Conservation (phyloP, 164 flowering plant genomes). For the Akebia trifoliata region DNA sequence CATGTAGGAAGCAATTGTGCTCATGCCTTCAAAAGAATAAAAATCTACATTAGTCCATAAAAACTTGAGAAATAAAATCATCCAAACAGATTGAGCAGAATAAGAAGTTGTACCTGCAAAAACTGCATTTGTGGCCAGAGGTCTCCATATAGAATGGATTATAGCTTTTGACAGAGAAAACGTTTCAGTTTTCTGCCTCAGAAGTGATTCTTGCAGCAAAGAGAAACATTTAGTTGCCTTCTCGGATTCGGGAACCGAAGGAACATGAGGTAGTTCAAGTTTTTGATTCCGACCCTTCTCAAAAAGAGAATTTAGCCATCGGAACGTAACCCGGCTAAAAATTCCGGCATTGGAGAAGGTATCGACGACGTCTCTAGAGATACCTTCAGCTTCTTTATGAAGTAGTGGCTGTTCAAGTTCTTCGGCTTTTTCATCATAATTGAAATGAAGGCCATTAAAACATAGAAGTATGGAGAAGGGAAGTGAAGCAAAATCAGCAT, state of each 20-base stretch:
- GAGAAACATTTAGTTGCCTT: constrained; percentile 45
- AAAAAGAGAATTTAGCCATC: constrained; percentile 74
- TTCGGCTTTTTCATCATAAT: constrained; percentile 4
- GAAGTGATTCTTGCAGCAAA: constrained; percentile 42
- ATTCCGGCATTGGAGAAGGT: constrained; percentile 44
- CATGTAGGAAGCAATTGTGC: constrained; percentile 68
- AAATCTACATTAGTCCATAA: neutral
- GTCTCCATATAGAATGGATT: constrained; percentile 36
- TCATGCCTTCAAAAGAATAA: constrained; percentile 58
- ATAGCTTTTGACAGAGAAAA: constrained; percentile 50
- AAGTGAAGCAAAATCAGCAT: constrained; percentile 39
- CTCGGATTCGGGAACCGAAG: constrained; percentile 56
- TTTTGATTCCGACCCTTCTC: constrained; percentile 38
- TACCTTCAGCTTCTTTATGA: constrained; percentile 12
- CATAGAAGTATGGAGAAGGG: constrained; percentile 44
- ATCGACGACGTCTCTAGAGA: neutral
- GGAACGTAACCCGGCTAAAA: constrained; percentile 58
- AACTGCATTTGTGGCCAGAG: constrained; percentile 56
- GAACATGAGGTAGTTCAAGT: constrained; percentile 51
- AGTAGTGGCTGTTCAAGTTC: constrained; percentile 40
- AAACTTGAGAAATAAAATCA: neutral
- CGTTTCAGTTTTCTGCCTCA: constrained; percentile 32
- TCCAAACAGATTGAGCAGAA: neutral
- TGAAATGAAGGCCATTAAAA: constrained; percentile 26
- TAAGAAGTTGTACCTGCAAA: constrained; percentile 55